Conservation (phyloP, 345 rosid genomes). For the Gossypium bickii region DNA sequence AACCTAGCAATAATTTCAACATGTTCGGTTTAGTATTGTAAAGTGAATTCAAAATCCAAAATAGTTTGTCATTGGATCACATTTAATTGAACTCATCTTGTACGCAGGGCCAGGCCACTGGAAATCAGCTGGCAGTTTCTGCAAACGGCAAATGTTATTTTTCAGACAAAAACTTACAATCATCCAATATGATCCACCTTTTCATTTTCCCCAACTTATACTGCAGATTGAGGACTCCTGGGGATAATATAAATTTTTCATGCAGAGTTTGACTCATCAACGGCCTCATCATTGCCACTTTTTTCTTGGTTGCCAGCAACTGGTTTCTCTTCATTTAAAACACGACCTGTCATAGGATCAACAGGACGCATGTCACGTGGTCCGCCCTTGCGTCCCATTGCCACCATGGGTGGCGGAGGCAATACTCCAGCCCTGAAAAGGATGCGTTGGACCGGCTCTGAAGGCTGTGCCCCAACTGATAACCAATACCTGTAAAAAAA, state of each 20-base stretch:
- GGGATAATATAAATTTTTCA: not conserved
- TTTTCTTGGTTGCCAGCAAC: not conserved
- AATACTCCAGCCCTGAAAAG: conserved; percentile 83
- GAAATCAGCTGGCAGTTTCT: not conserved
- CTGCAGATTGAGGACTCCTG: not conserved
- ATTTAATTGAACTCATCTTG: not conserved
- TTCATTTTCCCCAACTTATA: not conserved
- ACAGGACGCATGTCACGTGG: conserved; percentile 60
- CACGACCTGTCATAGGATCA: conserved; percentile 73
- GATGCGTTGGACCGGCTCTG: conserved; percentile 71
- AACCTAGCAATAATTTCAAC: not conserved
- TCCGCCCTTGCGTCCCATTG: conserved; percentile 85
- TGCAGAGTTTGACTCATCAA: not conserved
- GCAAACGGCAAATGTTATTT: not conserved
- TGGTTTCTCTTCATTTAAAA: conserved; percentile 39
- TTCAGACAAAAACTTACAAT: not conserved
- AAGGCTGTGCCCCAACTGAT: conserved; percentile 95
- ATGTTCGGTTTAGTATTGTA: not conserved
- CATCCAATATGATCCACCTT: not conserved
- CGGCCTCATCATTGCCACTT: not conserved
- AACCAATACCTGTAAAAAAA: conserved; percentile 72
- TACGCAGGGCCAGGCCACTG: not conserved
- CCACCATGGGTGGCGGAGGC: conserved; percentile 91
- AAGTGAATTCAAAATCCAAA: not conserved
- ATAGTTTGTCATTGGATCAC: not conserved